Base-by-base conservation (phyloP, 2,329 filamentous ascomycete genomes). In the Fusarium sp. region DNA sequence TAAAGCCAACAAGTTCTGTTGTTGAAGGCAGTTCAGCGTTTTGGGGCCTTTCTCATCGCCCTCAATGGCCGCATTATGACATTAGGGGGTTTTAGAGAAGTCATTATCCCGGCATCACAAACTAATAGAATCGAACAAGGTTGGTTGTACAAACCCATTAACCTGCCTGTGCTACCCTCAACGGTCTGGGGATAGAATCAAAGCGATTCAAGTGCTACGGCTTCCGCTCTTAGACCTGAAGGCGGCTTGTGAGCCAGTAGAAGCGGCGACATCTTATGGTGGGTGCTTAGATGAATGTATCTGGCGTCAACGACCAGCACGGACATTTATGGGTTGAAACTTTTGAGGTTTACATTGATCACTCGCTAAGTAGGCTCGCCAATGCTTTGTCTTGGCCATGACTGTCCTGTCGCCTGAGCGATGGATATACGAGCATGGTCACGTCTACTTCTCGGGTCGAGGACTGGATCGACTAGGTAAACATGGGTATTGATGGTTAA, bases 261-360 rank as follows among this genome's bases (percentile, higher is more conserved):
- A 18, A 44, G 40, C 52, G 38, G 50, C 57, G 62, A 33, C 36
- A 67, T 33, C 5, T 20, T n/a, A 62, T 40, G n/a, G 54, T 40
- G 38, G 18, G 20, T 52, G 50, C 31, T 45, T 23, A 18, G 30
- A 51, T 44, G 36, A 33, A 38, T 26, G 23, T 6, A 23, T 4
- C 23, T 23, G 23, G 23, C 23, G 13, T 15, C 13, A 18, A 36
- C 20, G 49, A 51, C 34, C 26, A 59, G 34, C 28, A 46, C 28
- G 23, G 45, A 54, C 33, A 23, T 16, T 31, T 23, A 36, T 49
- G 50, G 64, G 33, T 34, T 20, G 36, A 42, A 23, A 30, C 11
- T 28, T 28, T 37, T 16, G 15, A n/a, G 8, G 45, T 40, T 38
- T 51, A 42, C 20, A 31, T 38, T 33, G 37, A 38, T 46, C 45